phyloP scores from a whole-genome alignment of 345 rosid genomes.

The Erucastrum elatum region DNA sequence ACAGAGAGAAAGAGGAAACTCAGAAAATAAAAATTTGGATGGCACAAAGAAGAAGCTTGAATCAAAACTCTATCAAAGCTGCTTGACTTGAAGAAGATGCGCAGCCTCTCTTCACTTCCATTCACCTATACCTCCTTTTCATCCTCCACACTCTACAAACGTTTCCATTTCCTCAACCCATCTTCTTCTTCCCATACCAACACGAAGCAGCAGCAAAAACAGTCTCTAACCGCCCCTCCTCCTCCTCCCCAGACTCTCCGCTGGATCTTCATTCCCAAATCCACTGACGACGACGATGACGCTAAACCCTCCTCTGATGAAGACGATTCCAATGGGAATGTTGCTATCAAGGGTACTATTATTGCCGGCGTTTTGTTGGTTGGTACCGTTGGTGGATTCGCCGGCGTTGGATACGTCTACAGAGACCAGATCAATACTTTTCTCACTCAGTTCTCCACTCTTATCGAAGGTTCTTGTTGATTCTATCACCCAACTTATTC shows the following conservation, averaged over 20 bases:
- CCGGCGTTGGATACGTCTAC: conserved; percentile 66
- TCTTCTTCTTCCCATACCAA: conserved; percentile 63
- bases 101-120: conserved; percentile 32
- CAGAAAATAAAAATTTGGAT: conserved; percentile 17
- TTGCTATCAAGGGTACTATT: conserved; percentile 75
- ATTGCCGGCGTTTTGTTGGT: conserved; percentile 81
- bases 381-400: conserved; percentile 88
- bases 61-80: conserved; percentile 16
- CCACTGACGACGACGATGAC: conserved; percentile 26
- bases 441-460: conserved; percentile 73
- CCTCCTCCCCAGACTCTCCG: conserved; percentile 58
- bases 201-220: conserved; percentile 69
- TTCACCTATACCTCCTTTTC: conserved; percentile 31
- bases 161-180: conserved; percentile 69
- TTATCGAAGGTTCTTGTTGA: conserved; percentile 65
- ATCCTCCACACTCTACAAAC: conserved; percentile 61
- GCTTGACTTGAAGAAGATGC: conserved; percentile 25
- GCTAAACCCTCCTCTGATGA: conserved; percentile 13
- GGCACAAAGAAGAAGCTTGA: conserved; percentile 9
- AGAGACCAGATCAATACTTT: conserved; percentile 80
- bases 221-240: conserved; percentile 47
- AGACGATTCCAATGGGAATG: conserved; percentile 43
- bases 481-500: not conserved
- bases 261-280: conserved; percentile 69
- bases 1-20: not conserved